These are phyloP conservation scores for Hippophae rhamnoides DNA, from an alignment of 306 rosid species.

Conservation along the genomic window DNA sequence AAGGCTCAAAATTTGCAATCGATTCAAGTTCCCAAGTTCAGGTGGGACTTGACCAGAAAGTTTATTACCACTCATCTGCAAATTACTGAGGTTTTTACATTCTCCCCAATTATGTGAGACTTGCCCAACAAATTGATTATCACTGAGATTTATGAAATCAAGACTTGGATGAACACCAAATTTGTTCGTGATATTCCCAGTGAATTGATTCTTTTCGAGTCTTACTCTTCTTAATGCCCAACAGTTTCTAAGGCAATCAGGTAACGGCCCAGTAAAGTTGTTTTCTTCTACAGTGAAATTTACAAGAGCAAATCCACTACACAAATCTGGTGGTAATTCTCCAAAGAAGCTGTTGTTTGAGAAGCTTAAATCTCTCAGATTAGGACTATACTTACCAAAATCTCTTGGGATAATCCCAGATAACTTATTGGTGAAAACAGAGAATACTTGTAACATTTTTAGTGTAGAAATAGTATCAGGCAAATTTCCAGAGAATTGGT, in stretches of 20 bases:
- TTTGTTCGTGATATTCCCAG: conserved; percentile 37
- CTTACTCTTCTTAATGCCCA: conserved; percentile 24
- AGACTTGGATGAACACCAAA: conserved; percentile 4
- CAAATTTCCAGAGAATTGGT: conserved; percentile 37
- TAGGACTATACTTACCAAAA: conserved; percentile 41
- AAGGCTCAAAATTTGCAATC: conserved; percentile 20
- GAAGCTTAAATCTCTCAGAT: conserved; percentile 18
- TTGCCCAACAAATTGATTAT: conserved; percentile 37
- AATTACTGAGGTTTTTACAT: conserved; percentile 28
- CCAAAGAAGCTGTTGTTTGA: conserved; percentile 47
- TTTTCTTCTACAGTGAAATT: conserved; percentile 15
- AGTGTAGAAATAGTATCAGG: conserved; percentile 31
- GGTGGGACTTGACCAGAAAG: conserved; percentile 45
- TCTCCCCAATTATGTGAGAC: conserved; percentile 38
- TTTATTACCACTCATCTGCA: conserved; percentile 35
- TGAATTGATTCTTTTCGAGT: conserved; percentile 39
- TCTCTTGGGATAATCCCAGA: conserved; percentile 39
- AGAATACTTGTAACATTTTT: conserved; percentile 4
- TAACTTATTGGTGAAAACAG: conserved; percentile 42
- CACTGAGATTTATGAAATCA: conserved; percentile 2
- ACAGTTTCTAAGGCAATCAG: conserved; percentile 48
- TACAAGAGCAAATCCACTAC: conserved; percentile 22
- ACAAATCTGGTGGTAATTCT: conserved; percentile 45
- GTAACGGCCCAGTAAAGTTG: conserved; percentile 39
- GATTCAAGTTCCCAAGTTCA: conserved; percentile 28